Percentiles rank a stretch among this genome's conserved stretches.
Conservation (phyloP, 2,329 filamentous ascomycete species). For the Aspergillus sp. region DNA sequence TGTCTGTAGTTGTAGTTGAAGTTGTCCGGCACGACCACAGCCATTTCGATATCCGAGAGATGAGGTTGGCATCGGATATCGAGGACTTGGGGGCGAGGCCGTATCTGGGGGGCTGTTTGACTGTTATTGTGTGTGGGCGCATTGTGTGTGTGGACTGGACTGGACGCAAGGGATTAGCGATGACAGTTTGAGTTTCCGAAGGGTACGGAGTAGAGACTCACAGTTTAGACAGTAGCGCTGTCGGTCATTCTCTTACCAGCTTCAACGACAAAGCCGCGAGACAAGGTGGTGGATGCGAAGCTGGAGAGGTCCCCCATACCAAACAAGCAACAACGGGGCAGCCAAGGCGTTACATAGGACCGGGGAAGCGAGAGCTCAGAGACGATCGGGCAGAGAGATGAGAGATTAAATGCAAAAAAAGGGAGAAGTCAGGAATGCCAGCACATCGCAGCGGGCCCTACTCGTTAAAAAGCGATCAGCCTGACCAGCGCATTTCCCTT, state of each 20-base stretch:
- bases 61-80: constrained; percentile 7
- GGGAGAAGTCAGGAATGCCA: background rate
- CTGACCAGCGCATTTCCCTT: background rate
- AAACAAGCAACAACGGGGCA: background rate
- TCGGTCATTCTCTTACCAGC: background rate
- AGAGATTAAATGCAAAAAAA: background rate
- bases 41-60: constrained; percentile 19
- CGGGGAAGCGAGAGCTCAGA: background rate
- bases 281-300: background rate
- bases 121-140: constrained; percentile 2
- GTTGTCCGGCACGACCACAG: constrained; percentile 15
- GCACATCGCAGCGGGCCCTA: background rate
- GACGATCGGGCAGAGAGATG: background rate
- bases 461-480: background rate
- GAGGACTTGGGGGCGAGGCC: background rate
- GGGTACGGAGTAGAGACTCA: background rate
- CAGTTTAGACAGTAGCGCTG: background rate
- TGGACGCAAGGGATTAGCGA: background rate
- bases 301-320: background rate
- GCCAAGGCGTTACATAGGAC: background rate
- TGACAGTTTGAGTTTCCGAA: background rate
- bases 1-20: background rate
- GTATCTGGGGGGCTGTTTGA: constrained; percentile 1
- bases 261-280: background rate
- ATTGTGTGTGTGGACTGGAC: background rate